Conservation (phyloP, 352 stramenopile genomes). For the Phytophthora idaei region DNA sequence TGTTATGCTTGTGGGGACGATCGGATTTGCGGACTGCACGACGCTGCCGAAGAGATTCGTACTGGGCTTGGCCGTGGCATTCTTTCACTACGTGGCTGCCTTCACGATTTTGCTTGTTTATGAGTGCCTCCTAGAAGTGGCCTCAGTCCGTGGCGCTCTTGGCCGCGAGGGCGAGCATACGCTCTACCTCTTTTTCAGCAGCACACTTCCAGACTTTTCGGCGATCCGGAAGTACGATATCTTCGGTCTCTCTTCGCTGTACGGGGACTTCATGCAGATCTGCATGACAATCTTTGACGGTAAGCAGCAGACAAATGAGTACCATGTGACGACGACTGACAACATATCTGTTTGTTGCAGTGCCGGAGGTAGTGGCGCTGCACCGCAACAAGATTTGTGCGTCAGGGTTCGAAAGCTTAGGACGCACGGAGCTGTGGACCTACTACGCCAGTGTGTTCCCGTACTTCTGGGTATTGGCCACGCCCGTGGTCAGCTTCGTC, state of each 20-base stretch:
- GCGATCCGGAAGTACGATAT: slow-evolving; percentile 70
- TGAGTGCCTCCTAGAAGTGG: slow-evolving; percentile 80
- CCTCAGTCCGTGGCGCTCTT: slow-evolving; percentile 63
- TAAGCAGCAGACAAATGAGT: slow-evolving; percentile 22
- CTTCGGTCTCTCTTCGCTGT: slow-evolving; percentile 62
- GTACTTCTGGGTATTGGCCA: slow-evolving; percentile 90
- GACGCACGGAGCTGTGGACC: slow-evolving; percentile 75
- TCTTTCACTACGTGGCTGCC: slow-evolving; percentile 65
- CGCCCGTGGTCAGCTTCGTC: slow-evolving; percentile 77
- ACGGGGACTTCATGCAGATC: slow-evolving; percentile 70
- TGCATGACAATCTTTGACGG: slow-evolving; percentile 89
- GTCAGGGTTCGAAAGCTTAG: slow-evolving; percentile 59
- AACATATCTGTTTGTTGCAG: slow-evolving; percentile 31
- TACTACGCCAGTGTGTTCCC: slow-evolving; percentile 87
- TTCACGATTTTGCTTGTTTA: slow-evolving; percentile 81
- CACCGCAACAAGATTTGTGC: slow-evolving; percentile 84
- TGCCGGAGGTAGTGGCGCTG: slow-evolving; percentile 83
- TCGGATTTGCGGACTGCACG: slow-evolving; percentile 79
- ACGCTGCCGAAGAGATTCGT: slow-evolving; percentile 59
- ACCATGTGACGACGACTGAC: slow-evolving; percentile 5
- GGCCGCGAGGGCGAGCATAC: slow-evolving; percentile 72
- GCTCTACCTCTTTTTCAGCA: slow-evolving; percentile 80
- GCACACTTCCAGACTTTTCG: slow-evolving; percentile 75
- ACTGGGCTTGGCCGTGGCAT: slow-evolving; percentile 58
- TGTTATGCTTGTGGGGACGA: slow-evolving; percentile 62